Percentiles rank a stretch among this genome's conserved stretches.
Evolutionary conservation across 2,329 filamentous ascomycete genomes (phyloP).

Genomic region (Gyromitra esculenta): DNA sequence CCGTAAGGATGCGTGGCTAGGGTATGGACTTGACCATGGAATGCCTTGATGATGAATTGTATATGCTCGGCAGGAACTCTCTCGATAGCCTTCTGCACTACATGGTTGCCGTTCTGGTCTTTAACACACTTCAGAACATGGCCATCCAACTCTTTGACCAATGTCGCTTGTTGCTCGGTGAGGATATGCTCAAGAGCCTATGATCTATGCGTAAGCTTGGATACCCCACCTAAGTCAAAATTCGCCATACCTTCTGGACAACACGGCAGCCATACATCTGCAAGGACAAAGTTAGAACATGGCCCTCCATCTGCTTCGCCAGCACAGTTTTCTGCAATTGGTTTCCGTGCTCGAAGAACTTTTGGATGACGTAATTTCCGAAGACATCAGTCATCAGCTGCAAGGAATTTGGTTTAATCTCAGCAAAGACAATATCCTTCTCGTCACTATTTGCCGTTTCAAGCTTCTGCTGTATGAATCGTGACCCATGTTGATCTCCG

Average conservation of each 20-base stretch:
- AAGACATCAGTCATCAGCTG: constrained; percentile 97
- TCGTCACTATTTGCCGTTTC: constrained; percentile 94
- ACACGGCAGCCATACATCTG: constrained; percentile 96
- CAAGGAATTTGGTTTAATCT: constrained; percentile 83
- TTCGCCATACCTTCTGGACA: constrained; percentile 80
- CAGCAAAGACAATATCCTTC: constrained; percentile 87
- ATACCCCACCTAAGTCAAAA: constrained; percentile 12
- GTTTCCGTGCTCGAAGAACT: constrained; percentile 95
- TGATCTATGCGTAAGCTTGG: constrained; percentile 22
- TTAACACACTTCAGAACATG: constrained; percentile 80
- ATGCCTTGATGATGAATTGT: constrained; percentile 83
- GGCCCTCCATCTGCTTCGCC: constrained; percentile 85
- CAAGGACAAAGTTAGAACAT: constrained; percentile 79
- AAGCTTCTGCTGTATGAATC: constrained; percentile 93
- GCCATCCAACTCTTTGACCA: constrained; percentile 82
- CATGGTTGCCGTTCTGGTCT: constrained; percentile 94
- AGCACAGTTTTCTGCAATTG: constrained; percentile 90
- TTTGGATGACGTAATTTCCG: constrained; percentile 98
- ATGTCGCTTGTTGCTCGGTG: constrained; percentile 85
- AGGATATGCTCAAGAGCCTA: constrained; percentile 89
- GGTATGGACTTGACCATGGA: constrained; percentile 76
- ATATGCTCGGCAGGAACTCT: constrained; percentile 80
- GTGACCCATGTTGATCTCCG: constrained; percentile 92
- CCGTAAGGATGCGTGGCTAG: constrained; percentile 84
- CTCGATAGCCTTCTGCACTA: constrained; percentile 93